Percentiles rank a stretch among this genome's conserved stretches.
phyloP scores from a whole-genome alignment of 2,329 filamentous ascomycete genomes.

The Neocucurbitaria cava region DNA sequence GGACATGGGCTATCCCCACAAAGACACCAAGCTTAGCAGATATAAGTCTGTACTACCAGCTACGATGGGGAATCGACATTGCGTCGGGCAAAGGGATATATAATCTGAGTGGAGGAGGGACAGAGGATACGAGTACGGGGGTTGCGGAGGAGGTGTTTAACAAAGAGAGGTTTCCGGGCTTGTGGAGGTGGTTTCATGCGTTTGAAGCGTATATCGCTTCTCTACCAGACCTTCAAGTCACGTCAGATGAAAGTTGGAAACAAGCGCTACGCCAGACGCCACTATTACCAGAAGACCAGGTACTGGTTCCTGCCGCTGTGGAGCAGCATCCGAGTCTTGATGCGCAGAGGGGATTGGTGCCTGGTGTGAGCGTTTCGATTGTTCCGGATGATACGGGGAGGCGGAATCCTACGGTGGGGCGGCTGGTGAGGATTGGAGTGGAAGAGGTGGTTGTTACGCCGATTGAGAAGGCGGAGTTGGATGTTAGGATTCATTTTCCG shows the following conservation, averaged over 20 bases:
- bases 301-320: constrained; percentile 43
- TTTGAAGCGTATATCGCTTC: constrained; percentile 42
- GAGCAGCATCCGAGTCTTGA: constrained; percentile 35
- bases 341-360: constrained; percentile 35
- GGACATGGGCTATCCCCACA: constrained; percentile 47
- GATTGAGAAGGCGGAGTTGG: constrained; percentile 35
- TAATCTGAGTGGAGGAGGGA: constrained; percentile 47
- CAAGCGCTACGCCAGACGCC: constrained; percentile 2
- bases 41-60: constrained; percentile 48
- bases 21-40: constrained; percentile 45
- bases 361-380: constrained; percentile 42
- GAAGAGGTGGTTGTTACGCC: constrained; percentile 52
- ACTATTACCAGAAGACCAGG: constrained; percentile 10
- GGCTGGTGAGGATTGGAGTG: constrained; percentile 45
- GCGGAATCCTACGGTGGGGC: constrained; percentile 48
- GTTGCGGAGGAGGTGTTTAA: constrained; percentile 45
- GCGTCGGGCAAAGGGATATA: constrained; percentile 42
- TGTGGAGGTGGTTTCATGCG: constrained; percentile 46
- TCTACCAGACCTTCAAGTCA: constrained; percentile 36
- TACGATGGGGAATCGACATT: constrained; percentile 50
- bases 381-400: constrained; percentile 52
- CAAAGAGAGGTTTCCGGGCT: constrained; percentile 43
- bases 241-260: constrained; percentile 14
- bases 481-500: constrained; percentile 51
- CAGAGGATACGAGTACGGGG: constrained; percentile 26